Base-by-base conservation (phyloP, 2,329 filamentous ascomycete genomes). In the Furcasterigmium furcatum region DNA sequence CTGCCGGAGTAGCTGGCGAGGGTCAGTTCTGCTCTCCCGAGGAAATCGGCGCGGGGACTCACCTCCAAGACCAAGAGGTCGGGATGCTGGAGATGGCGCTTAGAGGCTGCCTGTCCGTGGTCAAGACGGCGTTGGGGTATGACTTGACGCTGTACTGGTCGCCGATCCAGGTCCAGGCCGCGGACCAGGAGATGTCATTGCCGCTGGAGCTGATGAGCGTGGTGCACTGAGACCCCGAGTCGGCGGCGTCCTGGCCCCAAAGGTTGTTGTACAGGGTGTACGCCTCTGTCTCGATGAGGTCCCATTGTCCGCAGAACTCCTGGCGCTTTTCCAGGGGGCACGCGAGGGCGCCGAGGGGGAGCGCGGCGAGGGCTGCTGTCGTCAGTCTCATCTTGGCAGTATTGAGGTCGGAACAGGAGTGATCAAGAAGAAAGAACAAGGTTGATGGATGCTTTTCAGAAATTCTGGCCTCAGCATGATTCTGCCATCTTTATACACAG, bases 201-300 rank as follows among this genome's bases (percentile, higher is more conserved):
- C 58, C 61, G 42, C 50, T 58, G 35, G 59, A 51, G 21, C 60
- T 63, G 47, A 67, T 62, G 12, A 73, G 51, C 7, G 58, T 59
- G 13, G 67, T 66, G 58, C 70, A 73, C 55, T 72, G 70, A 16
- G 47, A 55, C 43, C 69, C 70, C 19, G 53, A 49, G 41, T 61
- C 61, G 27, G 59, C 58, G 38, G 49, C 54, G 44, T 46, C 56
- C 44, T 60, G 40, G 25, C 67, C 67, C 68, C 68, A 71, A 40
- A 66, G 59, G 52, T 71, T 63, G 52, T 71, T 70, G 56, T 69
- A 71, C 27, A 68, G 44, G 34, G 57, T 67, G 52, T 61, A 68
- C 35, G 53, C 55, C 16, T 62, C 63, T 2, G 54, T 54, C 2
- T 47, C 55, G 45, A 46, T 45, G 13, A 59, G 54, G 24, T 51